Evolutionary conservation across 2,329 filamentous ascomycete genomes (phyloP).

Genomic region (Leptographium wingfieldii): DNA sequence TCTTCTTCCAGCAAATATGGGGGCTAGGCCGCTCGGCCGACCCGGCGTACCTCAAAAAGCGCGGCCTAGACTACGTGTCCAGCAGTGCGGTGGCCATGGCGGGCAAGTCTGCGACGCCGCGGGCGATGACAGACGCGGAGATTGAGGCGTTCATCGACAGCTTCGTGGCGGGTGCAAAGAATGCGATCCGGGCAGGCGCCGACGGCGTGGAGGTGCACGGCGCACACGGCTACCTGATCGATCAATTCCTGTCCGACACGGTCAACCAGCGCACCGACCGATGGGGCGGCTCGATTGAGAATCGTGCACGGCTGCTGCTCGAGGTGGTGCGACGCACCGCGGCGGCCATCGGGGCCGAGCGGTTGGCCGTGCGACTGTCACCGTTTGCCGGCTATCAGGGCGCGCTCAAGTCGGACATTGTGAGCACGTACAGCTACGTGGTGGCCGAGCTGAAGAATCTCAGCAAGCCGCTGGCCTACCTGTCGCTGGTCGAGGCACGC

Average conservation of each 20-base stretch:
- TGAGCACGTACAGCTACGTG: constrained; percentile 43
- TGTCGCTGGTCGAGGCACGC: constrained; percentile 42
- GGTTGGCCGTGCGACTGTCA: too few species aligned
- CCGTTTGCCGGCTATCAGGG: too few species aligned
- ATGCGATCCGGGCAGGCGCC: constrained; percentile 41
- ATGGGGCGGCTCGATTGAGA: constrained; percentile 43
- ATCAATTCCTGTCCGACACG: constrained; percentile 42
- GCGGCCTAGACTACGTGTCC: too few species aligned
- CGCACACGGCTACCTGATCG: constrained; percentile 30
- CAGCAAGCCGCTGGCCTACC: constrained; percentile 28
- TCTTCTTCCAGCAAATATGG: too few species aligned
- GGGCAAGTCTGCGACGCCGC: not conserved
- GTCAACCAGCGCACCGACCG: constrained; percentile 41
- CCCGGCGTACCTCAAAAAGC: too few species aligned
- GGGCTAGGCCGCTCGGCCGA: too few species aligned
- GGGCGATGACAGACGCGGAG: constrained; percentile 22
- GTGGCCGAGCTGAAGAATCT: constrained; percentile 34
- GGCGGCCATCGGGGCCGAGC: too few species aligned
- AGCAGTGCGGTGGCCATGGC: too few species aligned
- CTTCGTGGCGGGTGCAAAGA: constrained; percentile 20
- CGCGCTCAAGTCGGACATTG: constrained; percentile 35
- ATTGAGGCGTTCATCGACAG: constrained; percentile 20
- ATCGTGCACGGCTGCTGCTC: constrained; percentile 36
- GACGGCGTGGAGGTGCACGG: constrained; percentile 30
- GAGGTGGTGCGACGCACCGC: constrained; percentile 25